Evolutionary conservation across 768 basidiomycete genomes (phyloP), one percentile per base, ranked within the genome.

Genomic region (Leccinum sublutescens): DNA sequence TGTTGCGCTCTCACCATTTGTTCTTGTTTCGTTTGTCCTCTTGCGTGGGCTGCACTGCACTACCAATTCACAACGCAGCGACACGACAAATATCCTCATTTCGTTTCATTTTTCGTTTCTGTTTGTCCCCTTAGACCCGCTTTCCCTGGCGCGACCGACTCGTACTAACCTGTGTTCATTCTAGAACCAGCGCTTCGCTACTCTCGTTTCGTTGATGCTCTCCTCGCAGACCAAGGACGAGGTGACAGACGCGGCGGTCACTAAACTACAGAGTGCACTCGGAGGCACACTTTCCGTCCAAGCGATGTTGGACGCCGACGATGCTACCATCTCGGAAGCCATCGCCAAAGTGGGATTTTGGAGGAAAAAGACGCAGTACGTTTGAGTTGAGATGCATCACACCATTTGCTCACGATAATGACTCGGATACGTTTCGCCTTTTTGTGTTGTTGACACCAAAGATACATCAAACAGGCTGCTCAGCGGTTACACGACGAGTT

Each of bases 151-250:
- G 5, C 17, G 10, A 56, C 52, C 15, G 2, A 8, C 19, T 29
- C 11, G n/a, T 38, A 25, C 10, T 51, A 15, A 61, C 12, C 9
- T 21, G 15, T 15, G 27, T 33, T 15, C 19, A 33, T 11, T 2
- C 7, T 68, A 95, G 93, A 93, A 86, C 57, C 81, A 83, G 52
- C 87, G 95, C 2, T 90, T 93, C 60, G 81, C 91, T 9, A 92
- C 89, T 4, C 85, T 99, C 21, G 83, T 99, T 7, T 93, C 95
- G 3, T 79, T 99, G 49, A 97, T 98, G 93, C 82, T 98, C 2
- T 94, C 91, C 10, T 93, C 93, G 2, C 96, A 98, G 71, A 98
- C 96, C 4, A 98, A 95, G 67, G 95, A 96, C 69, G 86, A 91
- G 65, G 88, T 94, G 17, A 93, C 90, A 0, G 84, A 90, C 56